Conservation (phyloP, 257 asterid species). For the Solanum neorickii region DNA sequence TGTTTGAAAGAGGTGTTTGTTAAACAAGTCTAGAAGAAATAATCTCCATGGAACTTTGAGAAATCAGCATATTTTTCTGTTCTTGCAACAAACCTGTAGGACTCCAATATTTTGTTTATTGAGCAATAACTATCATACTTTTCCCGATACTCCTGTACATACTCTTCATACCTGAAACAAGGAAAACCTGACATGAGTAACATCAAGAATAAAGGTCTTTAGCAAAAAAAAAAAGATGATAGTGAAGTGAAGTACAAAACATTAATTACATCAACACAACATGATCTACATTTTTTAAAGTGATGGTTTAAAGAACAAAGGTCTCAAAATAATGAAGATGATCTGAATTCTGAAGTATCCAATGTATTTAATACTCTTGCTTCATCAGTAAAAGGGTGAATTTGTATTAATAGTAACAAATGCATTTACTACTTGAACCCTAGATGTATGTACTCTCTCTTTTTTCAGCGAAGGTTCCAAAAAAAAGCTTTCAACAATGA, state of each 20-base stretch:
- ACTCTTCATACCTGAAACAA: conserved; percentile 53
- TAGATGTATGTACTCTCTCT: not conserved
- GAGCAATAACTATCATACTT: conserved; percentile 63
- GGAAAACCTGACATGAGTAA: not conserved
- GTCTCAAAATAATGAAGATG: not conserved
- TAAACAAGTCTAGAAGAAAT: not conserved
- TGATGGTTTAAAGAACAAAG: not conserved
- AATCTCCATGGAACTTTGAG: not conserved
- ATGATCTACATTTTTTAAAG: not conserved
- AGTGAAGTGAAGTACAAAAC: not conserved
- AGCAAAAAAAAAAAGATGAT: not conserved
- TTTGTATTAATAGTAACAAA: not conserved
- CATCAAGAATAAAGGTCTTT: conserved; percentile 4
- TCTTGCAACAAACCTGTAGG: conserved; percentile 52
- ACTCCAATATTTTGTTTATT: conserved; percentile 52
- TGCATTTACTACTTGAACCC: not conserved
- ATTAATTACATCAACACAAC: not conserved
- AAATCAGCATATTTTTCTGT: not conserved
- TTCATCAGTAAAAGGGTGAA: not conserved
- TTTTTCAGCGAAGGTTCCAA: not conserved
- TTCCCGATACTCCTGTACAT: conserved; percentile 83
- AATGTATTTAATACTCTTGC: not conserved
- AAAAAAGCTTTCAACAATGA: not conserved
- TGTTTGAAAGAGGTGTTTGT: not conserved
- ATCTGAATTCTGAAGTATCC: not conserved